These are phyloP conservation scores for Bifiguratus adelaidae DNA, from an alignment of 192 early-diverging fungal genomes.

Conservation along the genomic window DNA sequence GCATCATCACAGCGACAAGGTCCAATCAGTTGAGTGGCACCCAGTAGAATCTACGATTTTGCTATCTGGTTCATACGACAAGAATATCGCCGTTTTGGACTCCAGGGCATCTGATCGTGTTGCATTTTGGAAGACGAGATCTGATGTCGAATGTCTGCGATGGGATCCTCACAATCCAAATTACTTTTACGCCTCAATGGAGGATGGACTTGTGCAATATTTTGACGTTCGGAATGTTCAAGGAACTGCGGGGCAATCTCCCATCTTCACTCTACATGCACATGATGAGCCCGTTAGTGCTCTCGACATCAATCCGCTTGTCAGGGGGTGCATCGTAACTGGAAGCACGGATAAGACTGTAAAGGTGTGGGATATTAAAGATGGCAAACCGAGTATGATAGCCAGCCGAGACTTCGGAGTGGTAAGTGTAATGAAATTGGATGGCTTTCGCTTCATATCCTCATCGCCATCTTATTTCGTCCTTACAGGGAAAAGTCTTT, in stretches of 20 bases:
- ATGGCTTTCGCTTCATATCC: not conserved
- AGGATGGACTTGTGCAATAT: conserved; percentile 86
- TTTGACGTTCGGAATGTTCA: conserved; percentile 63
- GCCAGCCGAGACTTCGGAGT: conserved; percentile 77
- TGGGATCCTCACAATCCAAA: conserved; percentile 86
- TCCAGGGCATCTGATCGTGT: conserved; percentile 72
- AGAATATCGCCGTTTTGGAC: conserved; percentile 79
- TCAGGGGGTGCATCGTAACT: conserved; percentile 83
- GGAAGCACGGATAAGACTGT: conserved; percentile 82
- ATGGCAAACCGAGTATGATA: conserved; percentile 71
- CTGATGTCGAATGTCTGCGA: conserved; percentile 86
- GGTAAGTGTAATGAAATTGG: conserved; percentile 20
- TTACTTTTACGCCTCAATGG: conserved; percentile 73
- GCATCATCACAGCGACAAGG: conserved; percentile 78
- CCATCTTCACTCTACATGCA: conserved; percentile 85
- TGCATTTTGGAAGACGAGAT: conserved; percentile 52
- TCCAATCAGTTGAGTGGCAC: conserved; percentile 91
- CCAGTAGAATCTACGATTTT: conserved; percentile 77
- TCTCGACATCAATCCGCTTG: conserved; percentile 70
- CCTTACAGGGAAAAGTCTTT: conserved; percentile 63
- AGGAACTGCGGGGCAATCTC: too few relatives aligned
- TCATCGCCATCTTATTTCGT: not conserved
- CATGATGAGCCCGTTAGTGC: conserved; percentile 85
- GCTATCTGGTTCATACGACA: conserved; percentile 88
- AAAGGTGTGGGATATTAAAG: conserved; percentile 88